A percentile compares a stretch with the other conserved stretches of the same genome.
These are phyloP conservation scores for Lolium perenne DNA, from an alignment of 176 grass and related monocot species.

Conservation along the genomic window DNA sequence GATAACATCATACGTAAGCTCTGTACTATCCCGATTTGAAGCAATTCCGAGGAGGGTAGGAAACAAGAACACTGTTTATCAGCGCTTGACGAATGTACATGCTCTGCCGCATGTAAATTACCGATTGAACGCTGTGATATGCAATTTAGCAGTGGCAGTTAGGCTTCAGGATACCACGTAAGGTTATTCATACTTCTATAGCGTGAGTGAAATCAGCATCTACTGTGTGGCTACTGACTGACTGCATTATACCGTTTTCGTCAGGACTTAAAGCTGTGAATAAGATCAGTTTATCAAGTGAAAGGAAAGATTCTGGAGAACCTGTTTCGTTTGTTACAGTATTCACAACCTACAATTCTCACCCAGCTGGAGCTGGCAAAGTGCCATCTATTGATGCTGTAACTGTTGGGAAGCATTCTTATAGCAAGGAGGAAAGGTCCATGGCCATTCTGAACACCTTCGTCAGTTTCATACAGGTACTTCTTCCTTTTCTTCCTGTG, in stretches of 20 bases:
- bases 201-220: background rate
- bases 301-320: conserved; percentile 47
- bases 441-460: conserved; percentile 78
- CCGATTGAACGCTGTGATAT: background rate
- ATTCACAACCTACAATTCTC: conserved; percentile 71
- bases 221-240: conserved; percentile 8
- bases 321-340: conserved; percentile 80
- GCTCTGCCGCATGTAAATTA: background rate
- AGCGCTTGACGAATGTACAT: background rate
- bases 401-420: conserved; percentile 72
- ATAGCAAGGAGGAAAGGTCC: conserved; percentile 69
- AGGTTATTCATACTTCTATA: background rate
- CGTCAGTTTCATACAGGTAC: conserved; percentile 81
- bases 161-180: background rate
- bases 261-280: conserved; percentile 78
- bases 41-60: background rate
- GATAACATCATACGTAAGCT: background rate
- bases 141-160: background rate
- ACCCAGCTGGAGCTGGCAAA: conserved; percentile 45
- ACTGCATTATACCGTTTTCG: conserved; percentile 32
- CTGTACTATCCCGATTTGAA: conserved; percentile 14
- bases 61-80: background rate
- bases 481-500: conserved; percentile 15
- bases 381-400: conserved; percentile 52
- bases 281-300: conserved; percentile 49